Conservation (phyloP, 352 stramenopile species). For the Albugo candida region DNA sequence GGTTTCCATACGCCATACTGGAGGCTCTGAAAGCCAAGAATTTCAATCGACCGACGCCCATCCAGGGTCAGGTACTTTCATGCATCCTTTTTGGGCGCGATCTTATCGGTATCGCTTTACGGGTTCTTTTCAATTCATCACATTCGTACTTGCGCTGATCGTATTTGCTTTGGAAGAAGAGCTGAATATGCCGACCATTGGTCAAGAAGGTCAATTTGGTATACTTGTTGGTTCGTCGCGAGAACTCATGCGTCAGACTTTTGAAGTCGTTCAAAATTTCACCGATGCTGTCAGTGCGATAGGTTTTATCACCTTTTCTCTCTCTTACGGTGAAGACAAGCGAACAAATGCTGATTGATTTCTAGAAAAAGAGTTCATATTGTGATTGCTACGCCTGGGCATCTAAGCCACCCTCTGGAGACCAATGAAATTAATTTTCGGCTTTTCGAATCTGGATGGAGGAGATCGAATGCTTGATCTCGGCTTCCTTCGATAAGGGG, state of each 20-base stretch:
- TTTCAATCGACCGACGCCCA: constrained; percentile 92
- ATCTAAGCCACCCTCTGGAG: constrained; percentile 94
- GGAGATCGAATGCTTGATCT: constrained; percentile 96
- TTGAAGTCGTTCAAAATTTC: constrained; percentile 91
- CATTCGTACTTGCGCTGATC: constrained; percentile 92
- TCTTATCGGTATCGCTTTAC: constrained; percentile 99
- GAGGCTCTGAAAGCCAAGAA: constrained; percentile 86
- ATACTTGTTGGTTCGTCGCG: constrained; percentile 94
- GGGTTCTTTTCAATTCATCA: constrained; percentile 95
- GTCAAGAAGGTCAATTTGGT: constrained; percentile 91
- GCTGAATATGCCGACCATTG: constrained; percentile 84
- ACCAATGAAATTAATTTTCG: constrained; percentile 86
- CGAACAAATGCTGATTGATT: constrained; percentile 79
- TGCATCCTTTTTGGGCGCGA: constrained; percentile 92
- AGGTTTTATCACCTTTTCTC: constrained; percentile 68
- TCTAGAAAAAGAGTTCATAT: constrained; percentile 85
- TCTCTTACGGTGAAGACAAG: constrained; percentile 88
- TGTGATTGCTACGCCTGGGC: constrained; percentile 91
- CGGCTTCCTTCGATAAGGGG: constrained; percentile 79
- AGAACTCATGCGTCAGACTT: constrained; percentile 96
- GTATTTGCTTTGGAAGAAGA: constrained; percentile 95
- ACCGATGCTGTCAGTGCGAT: constrained; percentile 39
- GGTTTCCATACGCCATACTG: constrained; percentile 87
- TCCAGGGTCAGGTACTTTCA: constrained; percentile 96
- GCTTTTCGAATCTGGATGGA: constrained; percentile 94